phyloP scores from a whole-genome alignment of 805 yeast species.

The Candida michaelii region DNA sequence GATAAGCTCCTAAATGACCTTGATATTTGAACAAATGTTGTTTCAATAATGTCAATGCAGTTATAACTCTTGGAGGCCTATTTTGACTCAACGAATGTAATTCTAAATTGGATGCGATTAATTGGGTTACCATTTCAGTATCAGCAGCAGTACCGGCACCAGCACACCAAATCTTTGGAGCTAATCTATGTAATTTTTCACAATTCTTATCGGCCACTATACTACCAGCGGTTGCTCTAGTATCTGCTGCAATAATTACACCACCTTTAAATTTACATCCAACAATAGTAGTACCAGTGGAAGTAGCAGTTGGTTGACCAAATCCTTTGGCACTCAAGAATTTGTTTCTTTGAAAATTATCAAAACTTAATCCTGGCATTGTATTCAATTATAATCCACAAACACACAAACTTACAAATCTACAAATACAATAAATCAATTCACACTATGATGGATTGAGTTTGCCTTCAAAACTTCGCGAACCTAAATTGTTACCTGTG shows the following conservation, averaged over 20 bases:
- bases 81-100: conserved; percentile 81
- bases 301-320: conserved; percentile 83
- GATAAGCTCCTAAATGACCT: conserved; percentile 95
- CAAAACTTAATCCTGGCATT: conserved; percentile 92
- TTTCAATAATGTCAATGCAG: conserved; percentile 88
- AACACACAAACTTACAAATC: not conserved
- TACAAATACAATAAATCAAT: not conserved
- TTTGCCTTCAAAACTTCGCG: conserved; percentile 3
- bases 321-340: conserved; percentile 70
- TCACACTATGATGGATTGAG: not conserved
- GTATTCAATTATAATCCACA: not conserved
- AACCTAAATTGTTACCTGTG: not conserved
- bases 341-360: conserved; percentile 87
- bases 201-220: conserved; percentile 98
- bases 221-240: conserved; percentile 95
- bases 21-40: conserved; percentile 96
- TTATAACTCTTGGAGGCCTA: conserved; percentile 89
- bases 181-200: conserved; percentile 86
- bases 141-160: conserved; percentile 99
- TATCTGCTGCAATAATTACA: conserved; percentile 97
- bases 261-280: conserved; percentile 93
- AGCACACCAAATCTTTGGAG: conserved; percentile 97
- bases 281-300: conserved; percentile 99
- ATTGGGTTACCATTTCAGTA: conserved; percentile 95
- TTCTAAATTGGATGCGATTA: conserved; percentile 87